phyloP scores from a whole-genome alignment of 257 asterid species.

The Jacaranda mimosifolia region DNA sequence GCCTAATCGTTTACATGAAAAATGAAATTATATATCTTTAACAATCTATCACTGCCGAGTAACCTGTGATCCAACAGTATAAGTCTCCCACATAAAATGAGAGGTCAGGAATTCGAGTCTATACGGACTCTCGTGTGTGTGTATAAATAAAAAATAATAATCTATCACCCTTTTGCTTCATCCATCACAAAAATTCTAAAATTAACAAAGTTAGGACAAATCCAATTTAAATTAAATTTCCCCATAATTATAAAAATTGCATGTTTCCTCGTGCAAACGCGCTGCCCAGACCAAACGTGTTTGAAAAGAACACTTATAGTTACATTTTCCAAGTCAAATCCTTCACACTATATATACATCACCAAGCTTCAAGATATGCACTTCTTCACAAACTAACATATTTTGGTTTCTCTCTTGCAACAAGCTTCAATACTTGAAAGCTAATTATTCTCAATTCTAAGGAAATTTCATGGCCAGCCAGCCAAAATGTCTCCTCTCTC shows the following conservation, averaged over 20 bases:
- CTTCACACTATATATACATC: constrained; percentile 28
- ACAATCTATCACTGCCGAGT: no score
- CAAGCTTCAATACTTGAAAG: neutral
- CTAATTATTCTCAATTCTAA: neutral
- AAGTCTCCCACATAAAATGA: no score
- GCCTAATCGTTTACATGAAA: no score
- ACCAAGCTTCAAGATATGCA: constrained; percentile 15
- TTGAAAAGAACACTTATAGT: constrained; percentile 26
- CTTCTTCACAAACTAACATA: constrained; percentile 24
- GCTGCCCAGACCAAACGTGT: constrained; percentile 33
- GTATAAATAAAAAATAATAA: no score
- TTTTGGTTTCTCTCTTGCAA: constrained; percentile 12
- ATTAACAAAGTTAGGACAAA: neutral
- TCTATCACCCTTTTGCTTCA: no score
- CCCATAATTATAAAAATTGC: constrained; percentile 16
- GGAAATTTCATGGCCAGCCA: constrained; percentile 25
- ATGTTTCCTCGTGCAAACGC: constrained; percentile 6
- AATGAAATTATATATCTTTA: no score
- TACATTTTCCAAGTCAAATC: constrained; percentile 31
- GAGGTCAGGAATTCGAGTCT: no score
- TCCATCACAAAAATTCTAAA: no score
- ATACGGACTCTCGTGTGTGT: no score
- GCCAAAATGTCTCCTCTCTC: neutral
- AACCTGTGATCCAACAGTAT: no score
- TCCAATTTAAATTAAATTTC: neutral